Percentiles rank a stretch among this genome's conserved stretches.
These are phyloP conservation scores for Globisporangium lucens DNA, from an alignment of 352 stramenopile species.

Conservation along the genomic window DNA sequence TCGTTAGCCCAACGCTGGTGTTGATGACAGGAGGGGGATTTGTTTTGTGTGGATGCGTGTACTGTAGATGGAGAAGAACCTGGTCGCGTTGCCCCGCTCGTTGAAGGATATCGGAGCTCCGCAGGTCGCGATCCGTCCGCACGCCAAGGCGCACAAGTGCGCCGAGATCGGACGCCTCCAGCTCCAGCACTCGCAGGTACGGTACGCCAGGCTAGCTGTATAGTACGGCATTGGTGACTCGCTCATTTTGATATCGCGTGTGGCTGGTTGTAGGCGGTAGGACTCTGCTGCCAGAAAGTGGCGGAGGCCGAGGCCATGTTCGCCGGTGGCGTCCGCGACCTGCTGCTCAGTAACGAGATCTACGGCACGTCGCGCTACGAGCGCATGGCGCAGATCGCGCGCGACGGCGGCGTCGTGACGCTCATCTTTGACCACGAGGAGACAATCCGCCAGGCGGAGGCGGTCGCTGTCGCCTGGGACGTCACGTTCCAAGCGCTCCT, in stretches of 20 bases:
- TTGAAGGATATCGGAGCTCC: slow-evolving; percentile 21
- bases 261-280: slow-evolving; percentile 21
- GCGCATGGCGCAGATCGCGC: slow-evolving; percentile 43
- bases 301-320: slow-evolving; percentile 74
- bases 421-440: slow-evolving; percentile 59
- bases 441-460: slow-evolving; percentile 37
- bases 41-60: background rate
- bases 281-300: slow-evolving; percentile 72
- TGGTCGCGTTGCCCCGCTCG: slow-evolving; percentile 34
- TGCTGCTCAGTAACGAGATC: slow-evolving; percentile 75
- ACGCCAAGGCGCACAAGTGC: slow-evolving; percentile 76
- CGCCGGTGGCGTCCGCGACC: slow-evolving; percentile 40
- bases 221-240: background rate
- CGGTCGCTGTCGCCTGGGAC: slow-evolving; percentile 19
- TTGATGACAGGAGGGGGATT: no score
- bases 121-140: slow-evolving; percentile 49
- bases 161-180: slow-evolving; percentile 48
- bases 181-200: slow-evolving; percentile 35
- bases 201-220: background rate
- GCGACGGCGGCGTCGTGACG: slow-evolving; percentile 40
- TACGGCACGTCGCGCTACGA: slow-evolving; percentile 38
- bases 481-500: slow-evolving; percentile 56
- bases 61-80: slow-evolving; percentile 50
- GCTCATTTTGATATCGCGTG: background rate
- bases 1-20: background rate